Evolutionary conservation across 1,284 basidiomycete species (phyloP).

Genomic region (Moesziomyces parantarcticus): DNA sequence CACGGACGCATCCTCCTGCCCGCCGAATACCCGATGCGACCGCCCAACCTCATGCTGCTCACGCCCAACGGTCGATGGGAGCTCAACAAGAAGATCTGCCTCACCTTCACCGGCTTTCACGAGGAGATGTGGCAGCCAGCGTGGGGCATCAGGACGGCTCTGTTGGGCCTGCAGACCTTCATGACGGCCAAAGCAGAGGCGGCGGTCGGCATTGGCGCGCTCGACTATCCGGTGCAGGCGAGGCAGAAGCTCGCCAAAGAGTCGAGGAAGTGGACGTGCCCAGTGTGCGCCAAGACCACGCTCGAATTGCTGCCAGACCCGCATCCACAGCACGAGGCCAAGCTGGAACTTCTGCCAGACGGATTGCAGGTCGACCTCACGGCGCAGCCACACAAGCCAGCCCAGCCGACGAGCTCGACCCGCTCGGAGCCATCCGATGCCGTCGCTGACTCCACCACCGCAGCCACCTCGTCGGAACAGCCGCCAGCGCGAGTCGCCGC

Average conservation of each 20-base stretch:
- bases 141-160: constrained; percentile 94
- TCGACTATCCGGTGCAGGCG: constrained; percentile 88
- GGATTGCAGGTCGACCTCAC: constrained; percentile 31
- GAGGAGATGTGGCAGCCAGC: constrained; percentile 94
- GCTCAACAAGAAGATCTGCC: constrained; percentile 85
- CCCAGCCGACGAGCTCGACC: background rate
- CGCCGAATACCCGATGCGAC: constrained; percentile 91
- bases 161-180: constrained; percentile 68
- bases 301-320: constrained; percentile 42
- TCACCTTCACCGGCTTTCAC: constrained; percentile 58
- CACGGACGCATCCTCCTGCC: constrained; percentile 91
- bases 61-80: constrained; percentile 96
- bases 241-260: constrained; percentile 74
- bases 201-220: constrained; percentile 87
- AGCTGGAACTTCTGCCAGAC: constrained; percentile 20
- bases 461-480: no score
- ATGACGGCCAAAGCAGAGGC: constrained; percentile 71
- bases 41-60: constrained; percentile 91
- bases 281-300: constrained; percentile 33
- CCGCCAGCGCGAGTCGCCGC: no score
- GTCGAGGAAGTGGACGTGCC: constrained; percentile 48
- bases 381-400: constrained; percentile 16
- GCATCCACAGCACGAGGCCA: constrained; percentile 3
- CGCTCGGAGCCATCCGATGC: no score
- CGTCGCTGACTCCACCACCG: no score